Evolutionary conservation across 2,329 filamentous ascomycete species (phyloP), one percentile per base, ranked within the genome.

Genomic region (Pestalotiopsis sp.): DNA sequence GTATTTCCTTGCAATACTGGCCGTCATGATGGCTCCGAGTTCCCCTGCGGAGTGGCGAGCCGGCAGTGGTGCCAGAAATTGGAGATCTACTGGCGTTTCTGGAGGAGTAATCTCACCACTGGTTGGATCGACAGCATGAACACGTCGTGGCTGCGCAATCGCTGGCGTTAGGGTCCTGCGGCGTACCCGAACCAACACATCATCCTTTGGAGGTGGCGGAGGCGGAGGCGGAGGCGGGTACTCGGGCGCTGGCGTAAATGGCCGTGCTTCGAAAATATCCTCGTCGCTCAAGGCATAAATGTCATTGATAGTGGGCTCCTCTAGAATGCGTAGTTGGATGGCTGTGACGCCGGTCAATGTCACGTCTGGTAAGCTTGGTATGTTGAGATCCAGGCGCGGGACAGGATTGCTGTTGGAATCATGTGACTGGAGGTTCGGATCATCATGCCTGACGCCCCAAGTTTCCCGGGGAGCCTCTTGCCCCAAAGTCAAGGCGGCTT

Each of bases 261-360:
- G 72, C 73, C 60, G 68, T 57, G 70, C 76, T 71, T 89, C 87
- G 9, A 86, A 85, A 69, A 89, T 86, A 66, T 89, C 87, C 38
- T 89, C 86, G 68, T 89, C 86, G 67, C 81, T 85, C 5, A 89
- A 78, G 22, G 81, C 79, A 65, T 87, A 78, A 64, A 89, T 88
- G 52, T 89, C 86, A 20, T 82, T 80, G 24, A 88, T 77, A 48
- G 82, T 82, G 5, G 86, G 86, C 71, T 88, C 86, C 59, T 79
- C 78, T 3, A 88, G 79, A 1, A 81, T 78, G 1, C 78, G 74
- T 66, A 78, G 79, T 35, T 74, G 71, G 75, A 62, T 67, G 44
- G 61, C 71, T 70, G 40, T 71, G 69, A 57, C 66, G n/a, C 68
- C 69, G 9, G 73, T 57, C n/a, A 68, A 67, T 10, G 78, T 79